These are phyloP conservation scores for Termitomyces heimii DNA, from an alignment of 768 basidiomycete species.

Conservation along the genomic window DNA sequence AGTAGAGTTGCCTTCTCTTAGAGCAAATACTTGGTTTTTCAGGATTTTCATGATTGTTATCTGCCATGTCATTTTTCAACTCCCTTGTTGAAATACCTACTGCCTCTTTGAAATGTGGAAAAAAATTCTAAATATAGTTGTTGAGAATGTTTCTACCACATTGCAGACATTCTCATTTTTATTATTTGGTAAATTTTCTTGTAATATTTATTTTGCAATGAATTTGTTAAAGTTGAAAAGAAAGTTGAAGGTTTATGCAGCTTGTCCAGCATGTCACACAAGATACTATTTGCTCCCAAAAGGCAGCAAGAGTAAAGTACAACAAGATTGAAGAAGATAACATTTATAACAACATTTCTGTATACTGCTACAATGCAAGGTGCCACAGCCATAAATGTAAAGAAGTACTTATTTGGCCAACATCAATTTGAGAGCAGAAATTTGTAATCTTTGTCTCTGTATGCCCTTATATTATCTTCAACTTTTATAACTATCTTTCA, in stretches of 20 bases:
- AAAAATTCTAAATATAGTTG: too few relatives aligned
- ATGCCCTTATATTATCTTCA: too few relatives aligned
- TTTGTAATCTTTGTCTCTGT: slow-evolving; percentile 18
- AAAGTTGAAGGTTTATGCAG: neutral
- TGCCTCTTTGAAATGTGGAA: neutral
- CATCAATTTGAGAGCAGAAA: neutral
- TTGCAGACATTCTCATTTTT: neutral
- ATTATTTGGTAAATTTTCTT: too few relatives aligned
- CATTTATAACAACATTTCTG: too few relatives aligned
- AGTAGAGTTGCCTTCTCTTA: neutral
- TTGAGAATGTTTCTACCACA: too few relatives aligned
- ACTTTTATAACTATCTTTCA: slow-evolving; percentile 21
- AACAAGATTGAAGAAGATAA: too few relatives aligned
- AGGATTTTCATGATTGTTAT: too few relatives aligned
- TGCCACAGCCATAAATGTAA: neutral
- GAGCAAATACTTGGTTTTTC: too few relatives aligned
- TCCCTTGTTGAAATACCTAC: neutral
- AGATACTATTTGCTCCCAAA: too few relatives aligned
- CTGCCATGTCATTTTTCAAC: too few relatives aligned
- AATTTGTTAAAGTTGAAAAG: neutral
- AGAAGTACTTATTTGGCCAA: slow-evolving; percentile 1
- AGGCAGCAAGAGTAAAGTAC: neutral
- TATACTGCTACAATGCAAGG: slow-evolving; percentile 12
- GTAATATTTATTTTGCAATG: neutral
- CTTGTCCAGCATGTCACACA: too few relatives aligned